Evolutionary conservation across 1,139 yeast genomes (phyloP).

Genomic region (Saccharomyces pastorianus): DNA sequence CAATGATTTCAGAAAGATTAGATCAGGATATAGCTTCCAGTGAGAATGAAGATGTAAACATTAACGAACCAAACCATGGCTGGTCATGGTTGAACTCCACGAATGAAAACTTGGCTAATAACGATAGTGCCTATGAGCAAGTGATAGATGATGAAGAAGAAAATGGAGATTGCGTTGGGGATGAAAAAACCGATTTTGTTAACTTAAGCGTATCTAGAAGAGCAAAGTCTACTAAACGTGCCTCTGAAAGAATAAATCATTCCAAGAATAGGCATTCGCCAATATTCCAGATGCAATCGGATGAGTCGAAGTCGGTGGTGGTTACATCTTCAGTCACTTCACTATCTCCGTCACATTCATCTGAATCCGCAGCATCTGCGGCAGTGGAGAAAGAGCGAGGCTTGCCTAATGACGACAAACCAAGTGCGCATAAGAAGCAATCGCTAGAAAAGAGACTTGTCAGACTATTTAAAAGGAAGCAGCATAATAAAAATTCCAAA

Average conservation of each 20-base stretch:
- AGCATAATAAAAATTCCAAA: conserved; percentile 3
- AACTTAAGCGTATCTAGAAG: conserved; percentile 8
- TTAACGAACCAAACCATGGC: conserved; percentile 2
- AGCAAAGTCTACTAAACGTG: conserved; percentile 6
- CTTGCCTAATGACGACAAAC: conserved; percentile 1
- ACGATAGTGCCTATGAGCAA: not conserved
- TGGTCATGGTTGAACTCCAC: conserved; percentile 9
- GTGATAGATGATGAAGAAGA: not conserved
- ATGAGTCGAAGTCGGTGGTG: not conserved
- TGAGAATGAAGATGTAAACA: not conserved
- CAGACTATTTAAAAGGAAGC: conserved; percentile 20
- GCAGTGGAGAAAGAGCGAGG: conserved; percentile 2
- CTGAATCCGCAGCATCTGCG: not conserved
- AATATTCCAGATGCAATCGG: conserved; percentile 4
- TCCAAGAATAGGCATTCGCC: conserved; percentile 24
- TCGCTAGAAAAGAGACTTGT: conserved; percentile 24
- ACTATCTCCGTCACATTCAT: not conserved
- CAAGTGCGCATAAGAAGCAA: conserved; percentile 1
- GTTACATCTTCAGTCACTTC: not conserved
- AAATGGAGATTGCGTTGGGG: not conserved
- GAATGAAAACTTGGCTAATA: not conserved
- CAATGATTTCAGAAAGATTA: conserved; percentile 3
- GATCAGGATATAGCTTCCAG: not conserved
- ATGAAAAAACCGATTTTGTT: conserved; percentile 8
- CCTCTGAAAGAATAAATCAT: conserved; percentile 16